Evolutionary conservation across 768 basidiomycete genomes (phyloP).

Genomic region (Mrakia hoshinonis): DNA sequence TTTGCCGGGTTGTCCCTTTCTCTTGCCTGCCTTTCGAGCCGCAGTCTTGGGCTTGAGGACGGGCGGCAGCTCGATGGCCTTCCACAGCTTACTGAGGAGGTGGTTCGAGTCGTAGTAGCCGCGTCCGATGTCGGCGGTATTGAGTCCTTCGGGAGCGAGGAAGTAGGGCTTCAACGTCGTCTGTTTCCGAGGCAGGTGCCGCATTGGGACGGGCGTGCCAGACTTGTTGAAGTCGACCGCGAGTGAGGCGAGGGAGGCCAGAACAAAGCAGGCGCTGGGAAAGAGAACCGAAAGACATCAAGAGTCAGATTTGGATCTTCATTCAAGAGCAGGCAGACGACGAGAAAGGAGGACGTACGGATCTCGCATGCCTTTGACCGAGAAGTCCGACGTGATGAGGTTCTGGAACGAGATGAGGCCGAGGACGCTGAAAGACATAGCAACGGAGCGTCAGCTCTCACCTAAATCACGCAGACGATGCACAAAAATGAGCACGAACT

Average conservation of each 20-base stretch:
- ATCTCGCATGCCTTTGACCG: background rate
- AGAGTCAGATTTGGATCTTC: conserved; percentile 36
- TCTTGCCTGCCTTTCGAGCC: no score
- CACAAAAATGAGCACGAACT: no score
- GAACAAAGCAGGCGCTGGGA: conserved; percentile 39
- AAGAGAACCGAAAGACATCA: background rate
- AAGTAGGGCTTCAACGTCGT: background rate
- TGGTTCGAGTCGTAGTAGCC: background rate
- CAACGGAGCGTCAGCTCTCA: background rate
- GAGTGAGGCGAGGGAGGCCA: conserved; percentile 49
- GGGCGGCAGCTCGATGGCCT: background rate
- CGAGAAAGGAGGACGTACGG: conserved; percentile 42
- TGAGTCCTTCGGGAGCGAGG: background rate
- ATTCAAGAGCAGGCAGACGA: no score
- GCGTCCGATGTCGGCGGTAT: background rate
- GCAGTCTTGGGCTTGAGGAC: background rate
- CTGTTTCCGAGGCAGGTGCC: conserved; percentile 13
- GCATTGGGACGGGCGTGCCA: conserved; percentile 24
- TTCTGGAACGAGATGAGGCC: background rate
- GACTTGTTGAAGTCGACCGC: conserved; percentile 33
- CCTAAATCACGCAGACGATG: no score
- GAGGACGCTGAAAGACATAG: background rate
- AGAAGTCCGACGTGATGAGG: background rate
- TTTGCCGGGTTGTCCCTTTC: background rate
- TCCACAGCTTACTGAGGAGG: background rate